Conservation (phyloP, 1,139 yeast species). For the Lodderomyces jiufengensis region DNA sequence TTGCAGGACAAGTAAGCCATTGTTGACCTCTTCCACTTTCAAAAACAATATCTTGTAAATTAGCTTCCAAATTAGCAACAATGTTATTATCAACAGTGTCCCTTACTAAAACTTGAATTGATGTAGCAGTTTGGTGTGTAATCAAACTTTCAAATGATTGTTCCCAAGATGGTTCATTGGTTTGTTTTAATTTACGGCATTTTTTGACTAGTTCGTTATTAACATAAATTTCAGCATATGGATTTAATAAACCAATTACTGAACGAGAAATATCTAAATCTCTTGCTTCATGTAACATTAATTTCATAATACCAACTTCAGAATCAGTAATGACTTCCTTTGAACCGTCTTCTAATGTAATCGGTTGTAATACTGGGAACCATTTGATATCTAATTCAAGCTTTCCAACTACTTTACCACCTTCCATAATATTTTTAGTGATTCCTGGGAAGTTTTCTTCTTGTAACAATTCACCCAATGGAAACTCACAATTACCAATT, state of each 20-base stretch:
- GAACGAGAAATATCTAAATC: constrained; percentile 64
- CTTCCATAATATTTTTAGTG: constrained; percentile 36
- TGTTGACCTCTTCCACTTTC: constrained; percentile 52
- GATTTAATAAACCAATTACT: constrained; percentile 66
- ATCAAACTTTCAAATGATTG: constrained; percentile 58
- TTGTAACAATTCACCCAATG: constrained; percentile 58
- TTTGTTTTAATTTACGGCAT: constrained; percentile 60
- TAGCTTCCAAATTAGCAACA: constrained; percentile 53
- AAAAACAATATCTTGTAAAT: constrained; percentile 52
- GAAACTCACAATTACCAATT: constrained; percentile 55
- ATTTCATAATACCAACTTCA: constrained; percentile 68
- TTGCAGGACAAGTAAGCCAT: constrained; percentile 45
- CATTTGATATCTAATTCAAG: constrained; percentile 61
- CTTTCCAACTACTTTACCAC: constrained; percentile 59
- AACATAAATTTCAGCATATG: constrained; percentile 63
- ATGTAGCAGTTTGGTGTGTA: constrained; percentile 55
- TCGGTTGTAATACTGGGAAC: constrained; percentile 54
- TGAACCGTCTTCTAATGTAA: constrained; percentile 47
- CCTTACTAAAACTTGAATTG: constrained; percentile 51
- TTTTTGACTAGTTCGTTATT: constrained; percentile 51
- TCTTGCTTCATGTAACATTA: constrained; percentile 69
- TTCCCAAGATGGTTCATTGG: constrained; percentile 72
- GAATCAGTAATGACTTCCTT: constrained; percentile 49
- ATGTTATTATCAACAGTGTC: constrained; percentile 50
- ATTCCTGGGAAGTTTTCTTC: constrained; percentile 35